Evolutionary conservation across 2,329 filamentous ascomycete genomes (phyloP).

Genomic region (Trichoderma hamatum): DNA sequence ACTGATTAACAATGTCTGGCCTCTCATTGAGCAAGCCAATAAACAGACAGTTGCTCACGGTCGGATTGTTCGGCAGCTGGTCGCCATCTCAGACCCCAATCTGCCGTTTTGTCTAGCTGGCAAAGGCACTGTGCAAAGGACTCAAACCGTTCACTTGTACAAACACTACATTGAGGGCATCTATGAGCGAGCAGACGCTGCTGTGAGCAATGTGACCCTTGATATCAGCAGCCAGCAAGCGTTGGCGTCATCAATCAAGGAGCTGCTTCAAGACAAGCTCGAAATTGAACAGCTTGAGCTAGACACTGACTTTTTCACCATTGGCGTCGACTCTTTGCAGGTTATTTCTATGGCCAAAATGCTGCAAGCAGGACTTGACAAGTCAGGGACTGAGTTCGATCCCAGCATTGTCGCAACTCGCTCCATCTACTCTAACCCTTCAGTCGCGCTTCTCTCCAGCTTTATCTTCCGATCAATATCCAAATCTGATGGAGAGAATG

Average conservation of each 20-base stretch:
- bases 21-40: slow-evolving; percentile 47
- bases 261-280: not conserved
- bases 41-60: slow-evolving; percentile 49
- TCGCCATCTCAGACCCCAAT: slow-evolving; percentile 43
- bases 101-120: slow-evolving; percentile 49
- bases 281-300: not conserved
- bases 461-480: not conserved
- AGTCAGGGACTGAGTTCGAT: not conserved
- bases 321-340: not conserved
- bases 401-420: not conserved
- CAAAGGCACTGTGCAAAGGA: slow-evolving; percentile 51
- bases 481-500: not conserved
- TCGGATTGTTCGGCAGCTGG: slow-evolving; percentile 46
- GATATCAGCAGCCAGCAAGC: not conserved
- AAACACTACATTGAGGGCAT: not conserved
- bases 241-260: not conserved
- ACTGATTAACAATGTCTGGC: slow-evolving; percentile 50
- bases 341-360: not conserved
- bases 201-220: not conserved
- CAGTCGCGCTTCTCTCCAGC: not conserved
- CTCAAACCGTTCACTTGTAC: slow-evolving; percentile 1
- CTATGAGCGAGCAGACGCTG: not conserved
- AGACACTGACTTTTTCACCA: not conserved
- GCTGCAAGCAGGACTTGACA: not conserved
- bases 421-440: not conserved